Percentiles rank a stretch among this genome's conserved stretches.
These are phyloP conservation scores for Thraustochytrium striatum DNA, from an alignment of 352 stramenopile species.

Conservation along the genomic window DNA sequence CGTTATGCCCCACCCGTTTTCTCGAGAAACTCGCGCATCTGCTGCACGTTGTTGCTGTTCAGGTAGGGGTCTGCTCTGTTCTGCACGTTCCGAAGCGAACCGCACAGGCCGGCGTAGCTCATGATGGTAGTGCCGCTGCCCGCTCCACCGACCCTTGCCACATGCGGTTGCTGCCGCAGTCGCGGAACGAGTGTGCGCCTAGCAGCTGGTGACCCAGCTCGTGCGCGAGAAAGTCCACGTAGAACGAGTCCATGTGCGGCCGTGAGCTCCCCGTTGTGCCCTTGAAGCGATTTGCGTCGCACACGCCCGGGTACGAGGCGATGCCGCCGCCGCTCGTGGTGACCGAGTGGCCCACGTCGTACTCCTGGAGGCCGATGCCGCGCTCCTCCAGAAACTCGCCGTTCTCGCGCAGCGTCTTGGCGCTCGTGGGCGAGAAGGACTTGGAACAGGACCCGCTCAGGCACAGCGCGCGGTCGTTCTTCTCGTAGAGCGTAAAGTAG, in stretches of 20 bases:
- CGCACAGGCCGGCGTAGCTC: not conserved
- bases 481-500: conserved; percentile 26
- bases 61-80: not conserved
- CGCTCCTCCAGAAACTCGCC: not conserved
- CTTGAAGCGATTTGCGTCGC: not conserved
- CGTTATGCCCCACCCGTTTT: too few species aligned
- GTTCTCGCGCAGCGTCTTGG: not conserved
- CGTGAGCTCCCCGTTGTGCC: not conserved
- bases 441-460: too few species aligned
- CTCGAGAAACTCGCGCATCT: not conserved
- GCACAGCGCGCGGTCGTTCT: conserved; percentile 10
- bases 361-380: conserved; percentile 7
- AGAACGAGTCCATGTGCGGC: not conserved
- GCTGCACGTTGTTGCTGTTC: not conserved
- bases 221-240: not conserved
- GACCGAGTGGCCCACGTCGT: conserved; percentile 40
- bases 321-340: conserved; percentile 5
- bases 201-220: conserved; percentile 7
- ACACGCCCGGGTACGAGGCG: not conserved
- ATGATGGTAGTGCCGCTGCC: conserved; percentile 8
- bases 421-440: not conserved
- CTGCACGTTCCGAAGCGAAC: not conserved
- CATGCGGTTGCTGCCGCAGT: not conserved
- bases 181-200: conserved; percentile 2
- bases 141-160: not conserved